Evolutionary conservation across 2,329 filamentous ascomycete genomes (phyloP).

Genomic region (Peltaster fructicola): DNA sequence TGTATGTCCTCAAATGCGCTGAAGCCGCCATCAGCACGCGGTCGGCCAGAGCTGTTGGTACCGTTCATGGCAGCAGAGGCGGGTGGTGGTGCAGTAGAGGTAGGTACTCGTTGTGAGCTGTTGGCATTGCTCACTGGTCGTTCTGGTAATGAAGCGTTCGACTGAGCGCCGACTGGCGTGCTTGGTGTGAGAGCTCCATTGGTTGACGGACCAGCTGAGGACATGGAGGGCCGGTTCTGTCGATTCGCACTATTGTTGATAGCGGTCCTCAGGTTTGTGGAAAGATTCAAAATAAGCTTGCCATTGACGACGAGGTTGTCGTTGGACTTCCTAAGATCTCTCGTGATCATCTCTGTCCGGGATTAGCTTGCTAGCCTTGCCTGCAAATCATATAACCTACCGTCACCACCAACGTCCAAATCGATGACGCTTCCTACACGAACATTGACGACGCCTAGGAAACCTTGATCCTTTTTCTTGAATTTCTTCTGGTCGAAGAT

Average conservation of each 20-base stretch:
- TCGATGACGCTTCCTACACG: slow-evolving; percentile 90
- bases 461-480: slow-evolving; percentile 99
- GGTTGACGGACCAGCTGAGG: slow-evolving; percentile 18
- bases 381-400: slow-evolving; percentile 35
- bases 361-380: too few relatives aligned
- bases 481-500: slow-evolving; percentile 99
- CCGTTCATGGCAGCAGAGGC: slow-evolving; percentile 13
- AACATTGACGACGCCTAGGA: slow-evolving; percentile 93
- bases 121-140: slow-evolving; percentile 12
- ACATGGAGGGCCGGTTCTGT: slow-evolving; percentile 24
- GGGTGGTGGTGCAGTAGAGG: slow-evolving; percentile 6
- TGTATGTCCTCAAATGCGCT: slow-evolving; percentile 96
- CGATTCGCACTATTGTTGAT: slow-evolving; percentile 35
- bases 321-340: slow-evolving; percentile 92
- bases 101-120: slow-evolving; percentile 10
- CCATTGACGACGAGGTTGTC: slow-evolving; percentile 96
- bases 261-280: slow-evolving; percentile 66
- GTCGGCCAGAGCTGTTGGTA: slow-evolving; percentile 12
- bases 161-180: slow-evolving; percentile 24
- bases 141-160: slow-evolving; percentile 16
- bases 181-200: slow-evolving; percentile 21
- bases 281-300: slow-evolving; percentile 91
- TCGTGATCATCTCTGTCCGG: slow-evolving; percentile 73
- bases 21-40: slow-evolving; percentile 36
- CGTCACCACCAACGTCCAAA: slow-evolving; percentile 73